Conservation (phyloP, 2,329 filamentous ascomycete species). For the Sporothrix curviconia region DNA sequence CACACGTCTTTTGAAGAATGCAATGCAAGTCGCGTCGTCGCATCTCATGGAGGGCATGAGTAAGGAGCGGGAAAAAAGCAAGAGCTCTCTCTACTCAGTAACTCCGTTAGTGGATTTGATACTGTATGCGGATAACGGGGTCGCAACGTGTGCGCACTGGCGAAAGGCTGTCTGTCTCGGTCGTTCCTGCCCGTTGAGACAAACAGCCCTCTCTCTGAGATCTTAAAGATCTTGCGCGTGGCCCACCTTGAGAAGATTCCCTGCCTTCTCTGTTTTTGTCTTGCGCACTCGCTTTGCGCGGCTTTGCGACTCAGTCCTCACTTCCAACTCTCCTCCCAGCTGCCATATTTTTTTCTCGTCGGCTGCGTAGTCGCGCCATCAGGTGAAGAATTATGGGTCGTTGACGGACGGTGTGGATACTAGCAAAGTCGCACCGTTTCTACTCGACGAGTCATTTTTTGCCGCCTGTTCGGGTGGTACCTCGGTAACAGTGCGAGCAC, state of each 20-base stretch:
- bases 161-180: too few relatives aligned
- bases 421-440: constrained; percentile 2
- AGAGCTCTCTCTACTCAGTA: background rate
- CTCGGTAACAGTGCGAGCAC: background rate
- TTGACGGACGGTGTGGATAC: constrained; percentile 4
- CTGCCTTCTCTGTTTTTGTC: background rate
- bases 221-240: too few relatives aligned
- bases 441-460: constrained; percentile 7
- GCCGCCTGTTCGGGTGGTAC: background rate
- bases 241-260: background rate
- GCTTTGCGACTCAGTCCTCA: too few relatives aligned
- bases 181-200: background rate
- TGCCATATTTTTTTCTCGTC: background rate
- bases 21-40: constrained; percentile 2
- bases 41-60: background rate
- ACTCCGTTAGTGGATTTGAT: too few relatives aligned
- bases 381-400: background rate
- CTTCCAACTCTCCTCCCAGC: background rate
- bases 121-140: constrained; percentile 3
- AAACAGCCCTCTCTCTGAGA: too few relatives aligned
- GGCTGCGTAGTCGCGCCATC: constrained; percentile 2
- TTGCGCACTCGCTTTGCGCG: too few relatives aligned
- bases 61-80: background rate
- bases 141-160: too few relatives aligned
- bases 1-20: background rate